A percentile compares a stretch with the other conserved stretches of the same genome.
Conservation (phyloP, 768 basidiomycete genomes). For the Suillus subaureus region DNA sequence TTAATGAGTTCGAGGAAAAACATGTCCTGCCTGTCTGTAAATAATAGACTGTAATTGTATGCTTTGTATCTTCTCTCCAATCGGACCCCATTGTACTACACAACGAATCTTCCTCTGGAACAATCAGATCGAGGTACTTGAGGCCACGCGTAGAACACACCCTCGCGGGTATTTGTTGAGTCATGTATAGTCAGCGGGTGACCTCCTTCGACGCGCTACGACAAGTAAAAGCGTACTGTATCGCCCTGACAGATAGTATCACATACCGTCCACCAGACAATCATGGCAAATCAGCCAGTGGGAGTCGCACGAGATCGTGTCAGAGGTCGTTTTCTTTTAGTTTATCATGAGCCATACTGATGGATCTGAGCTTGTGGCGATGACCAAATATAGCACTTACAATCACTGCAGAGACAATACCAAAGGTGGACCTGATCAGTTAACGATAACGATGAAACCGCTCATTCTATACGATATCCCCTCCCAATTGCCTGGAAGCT, state of each 20-base stretch:
- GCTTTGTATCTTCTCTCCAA: not conserved
- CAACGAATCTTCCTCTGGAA: not conserved
- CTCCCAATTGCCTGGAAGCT: constrained; percentile 21
- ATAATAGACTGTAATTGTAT: not conserved
- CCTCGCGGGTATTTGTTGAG: not conserved
- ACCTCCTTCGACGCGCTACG: not conserved
- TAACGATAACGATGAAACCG: not conserved
- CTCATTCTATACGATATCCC: constrained; percentile 33
- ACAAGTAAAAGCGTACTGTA: no score
- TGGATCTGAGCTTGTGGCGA: not conserved
- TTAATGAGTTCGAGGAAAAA: no score
- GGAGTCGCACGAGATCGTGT: no score
- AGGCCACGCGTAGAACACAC: not conserved
- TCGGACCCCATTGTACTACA: not conserved
- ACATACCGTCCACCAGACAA: no score
- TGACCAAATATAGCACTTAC: not conserved
- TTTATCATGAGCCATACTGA: no score
- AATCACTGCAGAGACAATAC: not conserved
- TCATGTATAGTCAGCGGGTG: not conserved
- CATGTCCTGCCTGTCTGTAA: not conserved
- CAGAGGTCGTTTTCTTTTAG: no score
- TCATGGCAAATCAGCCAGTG: no score
- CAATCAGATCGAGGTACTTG: not conserved
- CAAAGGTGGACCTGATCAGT: not conserved
- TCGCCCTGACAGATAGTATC: no score